A percentile compares a stretch with the other conserved stretches of the same genome.
Evolutionary conservation across 208 protist species (phyloP).

Genomic region (Leishmania guyanensis): DNA sequence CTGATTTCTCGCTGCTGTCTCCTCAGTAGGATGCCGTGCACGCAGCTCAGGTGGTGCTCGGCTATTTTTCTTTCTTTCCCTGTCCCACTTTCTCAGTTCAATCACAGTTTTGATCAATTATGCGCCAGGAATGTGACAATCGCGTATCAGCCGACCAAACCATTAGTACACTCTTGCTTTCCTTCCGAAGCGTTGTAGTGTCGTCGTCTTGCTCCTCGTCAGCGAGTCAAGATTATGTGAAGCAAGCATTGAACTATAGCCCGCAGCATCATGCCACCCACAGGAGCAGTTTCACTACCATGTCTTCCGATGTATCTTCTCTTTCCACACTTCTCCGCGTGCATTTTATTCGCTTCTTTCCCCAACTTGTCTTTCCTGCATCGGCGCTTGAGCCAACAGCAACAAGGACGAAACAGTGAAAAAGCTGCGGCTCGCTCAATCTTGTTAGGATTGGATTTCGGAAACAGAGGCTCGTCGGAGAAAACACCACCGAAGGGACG

Average conservation of each 20-base stretch:
- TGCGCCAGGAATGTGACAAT: background rate
- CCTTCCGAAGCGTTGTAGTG: background rate
- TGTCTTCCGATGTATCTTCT: background rate
- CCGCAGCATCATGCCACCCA: background rate
- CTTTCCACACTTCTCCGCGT: background rate
- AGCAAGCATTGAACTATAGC: too few species aligned
- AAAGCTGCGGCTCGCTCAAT: background rate
- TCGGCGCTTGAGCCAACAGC: background rate
- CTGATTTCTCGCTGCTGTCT: slow-evolving; percentile 6
- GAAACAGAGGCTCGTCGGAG: background rate
- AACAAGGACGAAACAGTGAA: background rate
- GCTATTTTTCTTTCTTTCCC: slow-evolving; percentile 7
- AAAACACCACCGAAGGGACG: slow-evolving; percentile 2
- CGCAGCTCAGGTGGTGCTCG: background rate
- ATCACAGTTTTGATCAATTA: background rate
- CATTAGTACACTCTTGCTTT: background rate
- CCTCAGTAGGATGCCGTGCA: background rate
- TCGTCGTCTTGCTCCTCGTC: too few species aligned
- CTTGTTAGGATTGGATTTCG: background rate
- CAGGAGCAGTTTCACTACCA: background rate
- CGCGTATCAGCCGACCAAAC: background rate
- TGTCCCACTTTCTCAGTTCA: slow-evolving; percentile 8
- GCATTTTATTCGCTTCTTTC: background rate
- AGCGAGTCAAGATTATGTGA: background rate
- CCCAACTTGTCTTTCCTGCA: background rate